Base-by-base conservation (phyloP, 148 eudicot genomes). In the Rhododendron molle region DNA sequence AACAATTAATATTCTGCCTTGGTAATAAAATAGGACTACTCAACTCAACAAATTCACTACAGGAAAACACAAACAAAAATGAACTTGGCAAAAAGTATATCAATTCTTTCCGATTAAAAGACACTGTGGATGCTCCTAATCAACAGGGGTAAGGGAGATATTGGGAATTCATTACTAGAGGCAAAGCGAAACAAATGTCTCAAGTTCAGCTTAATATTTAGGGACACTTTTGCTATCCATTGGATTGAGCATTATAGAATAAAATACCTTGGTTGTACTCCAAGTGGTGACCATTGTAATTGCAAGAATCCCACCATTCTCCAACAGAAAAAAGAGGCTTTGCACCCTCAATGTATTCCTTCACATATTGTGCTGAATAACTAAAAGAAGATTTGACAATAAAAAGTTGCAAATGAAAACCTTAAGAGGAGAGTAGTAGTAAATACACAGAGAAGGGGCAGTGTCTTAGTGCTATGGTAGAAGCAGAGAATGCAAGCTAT, bases 291-390 rank as follows among this genome's bases (percentile, higher is more conserved):
- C 97, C 93, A 72, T 88, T 90, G 90, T 96, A 96, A 84, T 89
- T 93, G 92, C 99, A 96, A 76, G 99, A 91, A 90, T 96, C 99
- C 99, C 99, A 96, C 76, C 89, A 94, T 85, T 96, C 99, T 20
- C 99, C 99, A 86, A 96, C 95, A 87, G 92, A 91, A 88, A 96
- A 94, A 83, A 93, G 78, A 71, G 98, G 98, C 85, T 89, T 94
- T 71, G 94, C 93, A 78, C 91, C 88, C 83, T 93, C 99, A 85
- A 95, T 94, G 83, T 95, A 95, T 85, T 96, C 96, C 89, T 91
- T 91, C 83, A 94, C 93, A 87, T 90, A 95, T 86, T 93, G 90
- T 88, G 97, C 88, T 62, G 98, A 90, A 90, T 93, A 96, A 58
- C 99, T 95, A 84, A 69, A 87, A 44, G 77, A 77, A 56, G 81